phyloP scores from a whole-genome alignment of 73 alveolate species.

The Paramecium octaurelia region DNA sequence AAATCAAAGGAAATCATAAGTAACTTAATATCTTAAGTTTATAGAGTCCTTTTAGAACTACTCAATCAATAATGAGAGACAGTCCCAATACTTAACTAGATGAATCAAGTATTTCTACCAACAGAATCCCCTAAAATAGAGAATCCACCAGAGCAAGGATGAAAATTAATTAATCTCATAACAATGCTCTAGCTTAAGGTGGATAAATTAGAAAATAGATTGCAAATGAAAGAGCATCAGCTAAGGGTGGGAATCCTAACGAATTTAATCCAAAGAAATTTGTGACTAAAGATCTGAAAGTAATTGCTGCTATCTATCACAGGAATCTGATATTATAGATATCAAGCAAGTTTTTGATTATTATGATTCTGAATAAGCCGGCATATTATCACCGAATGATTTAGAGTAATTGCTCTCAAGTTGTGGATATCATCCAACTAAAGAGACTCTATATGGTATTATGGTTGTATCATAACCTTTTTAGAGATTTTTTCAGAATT shows the following conservation, averaged over 20 bases:
- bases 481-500: conserved; percentile 48
- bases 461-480: background rate
- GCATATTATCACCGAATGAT: conserved; percentile 34
- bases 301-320: background rate
- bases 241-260: background rate
- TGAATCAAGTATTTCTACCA: background rate
- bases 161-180: background rate
- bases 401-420: background rate
- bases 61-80: background rate
- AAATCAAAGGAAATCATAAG: background rate
- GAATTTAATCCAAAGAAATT: conserved; percentile 51
- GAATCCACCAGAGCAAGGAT: background rate
- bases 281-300: conserved; percentile 38
- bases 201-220: background rate
- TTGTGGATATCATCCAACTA: conserved; percentile 32
- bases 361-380: conserved; percentile 31
- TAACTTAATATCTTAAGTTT: background rate
- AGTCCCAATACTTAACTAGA: background rate
- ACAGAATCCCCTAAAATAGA: background rate
- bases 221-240: conserved; percentile 2
- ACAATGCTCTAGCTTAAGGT: background rate
- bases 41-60: background rate
- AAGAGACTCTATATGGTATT: conserved; percentile 39
- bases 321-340: conserved; percentile 25
- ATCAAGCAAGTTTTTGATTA: conserved; percentile 36